Conservation (phyloP, 495 filamentous ascomycete genomes). For the Elaphomyces granulatus region DNA sequence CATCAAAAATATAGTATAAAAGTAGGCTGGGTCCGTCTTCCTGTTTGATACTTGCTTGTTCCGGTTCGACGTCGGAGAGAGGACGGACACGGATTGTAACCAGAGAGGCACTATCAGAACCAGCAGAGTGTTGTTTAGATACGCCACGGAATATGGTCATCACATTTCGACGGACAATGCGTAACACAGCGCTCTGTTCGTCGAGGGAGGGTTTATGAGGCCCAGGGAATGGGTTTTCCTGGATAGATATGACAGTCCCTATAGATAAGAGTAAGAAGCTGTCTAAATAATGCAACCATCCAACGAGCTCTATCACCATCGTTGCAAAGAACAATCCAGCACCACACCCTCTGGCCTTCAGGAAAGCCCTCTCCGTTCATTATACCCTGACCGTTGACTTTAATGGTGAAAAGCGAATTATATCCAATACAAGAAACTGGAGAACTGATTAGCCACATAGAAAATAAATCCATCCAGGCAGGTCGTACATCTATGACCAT, state of each 20-base stretch:
- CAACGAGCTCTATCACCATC: conserved; percentile 37
- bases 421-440: conserved; percentile 69
- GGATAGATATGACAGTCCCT: conserved; percentile 66
- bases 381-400: conserved; percentile 13
- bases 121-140: conserved; percentile 34
- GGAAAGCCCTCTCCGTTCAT: conserved; percentile 37
- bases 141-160: conserved; percentile 57
- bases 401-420: conserved; percentile 57
- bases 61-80: conserved; percentile 17
- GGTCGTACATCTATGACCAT: conserved; percentile 36
- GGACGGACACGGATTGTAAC: conserved; percentile 39
- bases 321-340: conserved; percentile 69
- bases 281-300: not conserved
- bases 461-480: not conserved
- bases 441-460: not conserved
- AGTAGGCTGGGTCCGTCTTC: conserved; percentile 59
- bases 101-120: conserved; percentile 30
- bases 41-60: conserved; percentile 27
- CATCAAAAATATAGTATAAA: conserved; percentile 81
- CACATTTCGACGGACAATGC: conserved; percentile 50
- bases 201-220: conserved; percentile 14
- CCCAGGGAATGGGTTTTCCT: conserved; percentile 50
- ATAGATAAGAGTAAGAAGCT: conserved; percentile 2
- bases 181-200: conserved; percentile 29
- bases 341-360: conserved; percentile 52